Conservation (phyloP, 73 alveolate species). For the Blepharisma stoltei region DNA sequence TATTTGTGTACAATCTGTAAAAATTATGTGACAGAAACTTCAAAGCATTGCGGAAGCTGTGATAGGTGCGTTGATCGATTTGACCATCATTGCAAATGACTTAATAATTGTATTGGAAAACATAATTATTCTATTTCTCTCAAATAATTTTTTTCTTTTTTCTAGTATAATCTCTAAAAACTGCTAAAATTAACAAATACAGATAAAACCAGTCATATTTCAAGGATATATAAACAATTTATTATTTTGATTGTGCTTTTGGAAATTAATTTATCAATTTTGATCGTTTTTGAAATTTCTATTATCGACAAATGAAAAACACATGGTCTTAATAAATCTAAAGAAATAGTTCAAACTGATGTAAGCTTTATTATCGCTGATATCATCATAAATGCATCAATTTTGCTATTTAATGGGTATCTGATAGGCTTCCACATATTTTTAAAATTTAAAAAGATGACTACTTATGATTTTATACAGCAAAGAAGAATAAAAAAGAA, state of each 20-base stretch:
- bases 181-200: not conserved
- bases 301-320: not conserved
- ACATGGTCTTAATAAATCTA: not conserved
- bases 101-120: slow-evolving; percentile 29
- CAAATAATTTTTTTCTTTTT: not conserved
- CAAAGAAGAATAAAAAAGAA: slow-evolving; percentile 21
- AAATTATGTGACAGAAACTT: slow-evolving; percentile 13
- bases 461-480: slow-evolving; percentile 28
- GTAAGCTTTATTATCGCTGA: not conserved
- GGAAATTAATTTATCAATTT: too few relatives aligned
- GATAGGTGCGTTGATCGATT: slow-evolving; percentile 23
- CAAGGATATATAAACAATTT: too few relatives aligned
- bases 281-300: not conserved
- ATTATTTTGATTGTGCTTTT: too few relatives aligned
- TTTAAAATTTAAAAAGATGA: not conserved
- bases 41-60: slow-evolving; percentile 32
- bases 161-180: not conserved
- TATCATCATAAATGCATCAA: not conserved
- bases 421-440: slow-evolving; percentile 18
- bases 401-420: not conserved
- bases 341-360: not conserved
- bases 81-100: slow-evolving; percentile 33
- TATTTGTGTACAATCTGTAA: slow-evolving; percentile 27
- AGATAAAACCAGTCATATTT: too few relatives aligned
- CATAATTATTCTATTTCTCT: slow-evolving; percentile 8